Evolutionary conservation across 2,329 filamentous ascomycete species (phyloP).

Genomic region (Fusarium sublunatum): DNA sequence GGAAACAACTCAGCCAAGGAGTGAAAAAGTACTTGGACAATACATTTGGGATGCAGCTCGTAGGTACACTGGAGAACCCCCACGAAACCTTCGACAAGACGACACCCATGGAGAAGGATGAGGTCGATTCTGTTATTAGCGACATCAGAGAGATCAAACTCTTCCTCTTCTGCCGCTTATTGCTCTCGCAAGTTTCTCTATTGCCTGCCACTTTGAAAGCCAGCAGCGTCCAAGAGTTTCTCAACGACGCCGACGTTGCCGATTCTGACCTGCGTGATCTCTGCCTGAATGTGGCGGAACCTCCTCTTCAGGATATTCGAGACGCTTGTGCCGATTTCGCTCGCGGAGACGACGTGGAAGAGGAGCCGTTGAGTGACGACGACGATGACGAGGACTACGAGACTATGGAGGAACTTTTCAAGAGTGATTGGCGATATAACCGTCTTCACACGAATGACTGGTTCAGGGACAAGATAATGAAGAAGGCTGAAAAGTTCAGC

Average conservation of each 20-base stretch:
- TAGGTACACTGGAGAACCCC: slow-evolving; percentile 45
- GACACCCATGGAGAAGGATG: slow-evolving; percentile 42
- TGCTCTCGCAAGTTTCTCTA: slow-evolving; percentile 44
- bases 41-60: slow-evolving; percentile 33
- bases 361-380: slow-evolving; percentile 2
- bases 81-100: slow-evolving; percentile 41
- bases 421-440: slow-evolving; percentile 21
- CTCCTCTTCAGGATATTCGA: slow-evolving; percentile 45
- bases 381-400: slow-evolving; percentile 37
- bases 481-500: not conserved
- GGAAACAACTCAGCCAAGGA: slow-evolving; percentile 41
- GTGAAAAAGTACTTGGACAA: slow-evolving; percentile 43
- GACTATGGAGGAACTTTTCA: slow-evolving; percentile 34
- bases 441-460: slow-evolving; percentile 43
- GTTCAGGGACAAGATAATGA: slow-evolving; percentile 30
- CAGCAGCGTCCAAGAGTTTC: slow-evolving; percentile 42
- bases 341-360: slow-evolving; percentile 37
- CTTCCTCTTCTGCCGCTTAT: slow-evolving; percentile 44
- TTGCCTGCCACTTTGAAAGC: slow-evolving; percentile 45
- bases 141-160: slow-evolving; percentile 48
- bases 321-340: slow-evolving; percentile 49
- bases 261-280: slow-evolving; percentile 46
- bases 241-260: slow-evolving; percentile 40
- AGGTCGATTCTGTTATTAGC: slow-evolving; percentile 39
- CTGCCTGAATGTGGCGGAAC: slow-evolving; percentile 45